phyloP scores from a whole-genome alignment of 495 filamentous ascomycete genomes.

The Lentithecium fluviatile region DNA sequence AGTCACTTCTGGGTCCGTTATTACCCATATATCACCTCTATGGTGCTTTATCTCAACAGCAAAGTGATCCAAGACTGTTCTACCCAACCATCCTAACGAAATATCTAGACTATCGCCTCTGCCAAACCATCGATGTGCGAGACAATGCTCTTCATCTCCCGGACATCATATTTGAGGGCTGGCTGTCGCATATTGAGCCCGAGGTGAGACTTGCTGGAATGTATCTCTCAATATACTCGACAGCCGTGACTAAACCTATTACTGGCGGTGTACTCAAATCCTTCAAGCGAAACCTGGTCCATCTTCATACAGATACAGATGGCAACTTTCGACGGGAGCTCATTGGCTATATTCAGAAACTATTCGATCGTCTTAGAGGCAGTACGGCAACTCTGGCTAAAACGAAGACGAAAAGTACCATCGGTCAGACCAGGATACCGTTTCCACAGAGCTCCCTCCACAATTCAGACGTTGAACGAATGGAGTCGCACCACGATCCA shows the following conservation, averaged over 20 bases:
- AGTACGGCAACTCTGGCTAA: constrained; percentile 33
- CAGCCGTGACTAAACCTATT: constrained; percentile 68
- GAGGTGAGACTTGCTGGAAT: constrained; percentile 64
- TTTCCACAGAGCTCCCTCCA: neutral
- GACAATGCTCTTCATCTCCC: constrained; percentile 43
- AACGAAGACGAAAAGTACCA: constrained; percentile 4
- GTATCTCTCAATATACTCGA: constrained; percentile 68
- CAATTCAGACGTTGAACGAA: neutral
- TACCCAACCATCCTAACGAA: too few species aligned
- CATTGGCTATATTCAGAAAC: constrained; percentile 65
- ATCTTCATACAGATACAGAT: constrained; percentile 79
- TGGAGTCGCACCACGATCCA: neutral
- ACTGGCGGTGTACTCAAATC: constrained; percentile 56
- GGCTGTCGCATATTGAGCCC: constrained; percentile 49
- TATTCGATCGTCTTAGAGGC: constrained; percentile 46
- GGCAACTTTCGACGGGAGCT: constrained; percentile 77
- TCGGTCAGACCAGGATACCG: neutral
- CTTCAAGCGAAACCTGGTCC: constrained; percentile 59
- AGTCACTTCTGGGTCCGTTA: neutral
- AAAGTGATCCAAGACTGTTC: too few species aligned
- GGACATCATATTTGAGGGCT: constrained; percentile 46
- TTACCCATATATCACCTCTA: too few species aligned
- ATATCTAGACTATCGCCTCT: constrained; percentile 36
- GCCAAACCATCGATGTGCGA: constrained; percentile 10
- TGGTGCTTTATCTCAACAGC: too few species aligned